Base-by-base conservation (phyloP, 1,284 basidiomycete species). In the Ceratobasidium theobromae region DNA sequence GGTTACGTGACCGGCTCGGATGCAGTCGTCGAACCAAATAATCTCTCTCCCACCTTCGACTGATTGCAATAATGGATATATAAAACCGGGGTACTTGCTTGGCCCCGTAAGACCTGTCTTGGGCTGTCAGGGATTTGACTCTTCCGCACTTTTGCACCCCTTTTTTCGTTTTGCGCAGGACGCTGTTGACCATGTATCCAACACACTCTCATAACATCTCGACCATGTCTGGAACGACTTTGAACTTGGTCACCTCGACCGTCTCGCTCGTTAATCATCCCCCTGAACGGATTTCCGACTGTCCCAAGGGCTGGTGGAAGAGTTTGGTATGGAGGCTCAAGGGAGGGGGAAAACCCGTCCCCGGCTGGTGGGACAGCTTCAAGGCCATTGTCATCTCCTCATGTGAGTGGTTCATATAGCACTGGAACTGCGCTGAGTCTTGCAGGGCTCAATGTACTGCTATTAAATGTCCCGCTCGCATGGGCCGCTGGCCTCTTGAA, bases 401-500 rank as follows among this genome's bases (percentile, higher is more conserved):
- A 3, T 58, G 55, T 58, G 28, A 41, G 55, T 58, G 21, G 35
- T 41, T 2, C 12, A 5, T 48, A 48, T 14, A n/a, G n/a, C n/a
- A n/a, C 4, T 23, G 6, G 4, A 12, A 48, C 14, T 52, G 16
- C 30, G 28, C 27, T 48, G 3, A 28, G 16, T 30, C n/a, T 8
- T 3, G 8, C 4, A 68, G 67, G 57, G 58, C 40, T 68, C 6
- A 65, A 68, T 32, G 45, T 46, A 6, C 49, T 68, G 14, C n/a
- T 65, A 16, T 11, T 68, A 11, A 30, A 46, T 16, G 43, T 68
- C 4, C 67, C 67, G 8, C 32, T 68, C 23, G 40, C 67, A 16
- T 68, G 67, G 67, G 55, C 55, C 1, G 67, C 67, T 12, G 49
- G 38, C 12, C 53, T 64, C 51, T 23, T 38, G 49, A 21, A 64